Evolutionary conservation across 2,329 filamentous ascomycete species (phyloP).

Genomic region (Fusarium keratoplasticum): DNA sequence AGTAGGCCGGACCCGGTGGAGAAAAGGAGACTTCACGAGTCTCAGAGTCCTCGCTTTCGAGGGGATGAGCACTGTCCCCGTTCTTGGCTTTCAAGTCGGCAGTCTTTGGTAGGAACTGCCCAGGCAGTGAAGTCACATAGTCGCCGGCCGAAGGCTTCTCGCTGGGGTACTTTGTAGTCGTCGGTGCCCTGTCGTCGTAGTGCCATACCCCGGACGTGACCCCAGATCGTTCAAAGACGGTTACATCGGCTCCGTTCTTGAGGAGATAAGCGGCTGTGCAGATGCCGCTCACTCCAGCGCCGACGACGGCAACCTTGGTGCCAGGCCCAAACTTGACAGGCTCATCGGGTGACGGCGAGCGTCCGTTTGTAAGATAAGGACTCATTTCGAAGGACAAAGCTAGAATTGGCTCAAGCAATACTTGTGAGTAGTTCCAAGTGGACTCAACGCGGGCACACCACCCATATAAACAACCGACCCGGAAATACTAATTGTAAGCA

Average conservation of each 20-base stretch:
- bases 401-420: background rate
- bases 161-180: constrained; percentile 49
- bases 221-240: constrained; percentile 52
- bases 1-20: constrained; percentile 61
- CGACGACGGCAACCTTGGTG: constrained; percentile 52
- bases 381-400: constrained; percentile 13
- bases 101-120: background rate
- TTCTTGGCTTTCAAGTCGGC: background rate
- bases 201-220: constrained; percentile 54
- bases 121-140: constrained; percentile 31
- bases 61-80: background rate
- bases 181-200: constrained; percentile 47
- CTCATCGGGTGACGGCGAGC: background rate
- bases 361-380: constrained; percentile 20
- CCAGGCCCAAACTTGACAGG: constrained; percentile 12
- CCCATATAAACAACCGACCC: background rate
- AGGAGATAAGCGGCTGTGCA: constrained; percentile 52
- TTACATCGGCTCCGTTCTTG: constrained; percentile 49
- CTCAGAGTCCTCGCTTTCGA: background rate
- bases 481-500: constrained; percentile 3
- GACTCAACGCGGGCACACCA: background rate
- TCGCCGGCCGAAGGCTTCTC: constrained; percentile 45
- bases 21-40: constrained; percentile 31
- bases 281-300: constrained; percentile 56
- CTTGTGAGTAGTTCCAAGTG: background rate